These are phyloP conservation scores for Diaporthe helianthi DNA, from an alignment of 2,329 filamentous ascomycete species.

Conservation along the genomic window DNA sequence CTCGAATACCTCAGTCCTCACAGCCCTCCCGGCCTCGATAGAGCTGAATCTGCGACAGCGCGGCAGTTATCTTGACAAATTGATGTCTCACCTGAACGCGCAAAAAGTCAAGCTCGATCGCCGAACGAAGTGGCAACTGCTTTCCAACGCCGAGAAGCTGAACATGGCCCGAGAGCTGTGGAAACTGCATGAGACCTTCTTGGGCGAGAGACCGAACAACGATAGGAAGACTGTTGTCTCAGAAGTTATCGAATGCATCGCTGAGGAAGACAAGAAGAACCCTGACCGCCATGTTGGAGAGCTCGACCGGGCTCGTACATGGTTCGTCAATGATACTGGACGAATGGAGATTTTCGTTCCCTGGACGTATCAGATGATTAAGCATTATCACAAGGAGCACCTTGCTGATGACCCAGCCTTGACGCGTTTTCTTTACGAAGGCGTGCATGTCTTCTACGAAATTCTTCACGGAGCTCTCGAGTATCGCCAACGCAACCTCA, in stretches of 20 bases:
- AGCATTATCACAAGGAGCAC: slow-evolving; percentile 71
- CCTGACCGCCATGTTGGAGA: slow-evolving; percentile 71
- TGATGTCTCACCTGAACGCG: slow-evolving; percentile 74
- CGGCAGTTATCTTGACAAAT: slow-evolving; percentile 74
- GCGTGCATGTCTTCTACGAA: slow-evolving; percentile 69
- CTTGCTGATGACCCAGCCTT: slow-evolving; percentile 61
- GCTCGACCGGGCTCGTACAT: slow-evolving; percentile 81
- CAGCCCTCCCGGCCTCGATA: slow-evolving; percentile 75
- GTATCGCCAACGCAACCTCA: slow-evolving; percentile 75
- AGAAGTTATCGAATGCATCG: slow-evolving; percentile 77
- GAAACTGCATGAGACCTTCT: slow-evolving; percentile 77
- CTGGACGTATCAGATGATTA: slow-evolving; percentile 80
- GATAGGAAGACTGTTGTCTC: slow-evolving; percentile 75
- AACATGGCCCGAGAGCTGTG: slow-evolving; percentile 81
- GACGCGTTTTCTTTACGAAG: slow-evolving; percentile 70
- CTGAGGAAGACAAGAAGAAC: slow-evolving; percentile 76
- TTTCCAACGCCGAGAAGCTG: slow-evolving; percentile 93
- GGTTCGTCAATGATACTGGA: slow-evolving; percentile 80
- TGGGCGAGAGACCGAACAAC: slow-evolving; percentile 63
- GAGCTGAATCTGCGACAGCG: slow-evolving; percentile 81
- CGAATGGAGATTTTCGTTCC: slow-evolving; percentile 77
- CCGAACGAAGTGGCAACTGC: slow-evolving; percentile 75
- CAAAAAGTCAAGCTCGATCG: slow-evolving; percentile 72
- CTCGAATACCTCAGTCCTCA: slow-evolving; percentile 77
- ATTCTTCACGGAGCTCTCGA: slow-evolving; percentile 71